Percentiles rank a stretch among this genome's conserved stretches.
These are phyloP conservation scores for Xylariaceae sp. DNA, from an alignment of 2,329 filamentous ascomycete species.

Conservation along the genomic window DNA sequence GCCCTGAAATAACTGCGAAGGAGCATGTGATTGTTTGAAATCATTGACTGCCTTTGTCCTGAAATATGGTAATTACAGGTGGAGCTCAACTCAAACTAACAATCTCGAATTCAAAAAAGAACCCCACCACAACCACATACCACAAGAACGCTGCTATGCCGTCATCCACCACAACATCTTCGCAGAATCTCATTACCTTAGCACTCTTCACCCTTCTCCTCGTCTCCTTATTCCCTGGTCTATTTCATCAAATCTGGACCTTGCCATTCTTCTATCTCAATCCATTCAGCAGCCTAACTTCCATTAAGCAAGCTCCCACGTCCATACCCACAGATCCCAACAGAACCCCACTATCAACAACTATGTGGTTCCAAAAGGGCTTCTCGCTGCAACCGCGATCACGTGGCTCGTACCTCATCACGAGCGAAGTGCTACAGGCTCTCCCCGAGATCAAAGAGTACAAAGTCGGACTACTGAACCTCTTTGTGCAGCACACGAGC, in stretches of 20 bases:
- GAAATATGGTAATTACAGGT: background rate
- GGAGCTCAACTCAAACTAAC: background rate
- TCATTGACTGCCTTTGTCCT: background rate
- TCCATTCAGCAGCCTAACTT: constrained; percentile 18
- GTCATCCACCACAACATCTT: constrained; percentile 34
- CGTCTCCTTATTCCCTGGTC: constrained; percentile 47
- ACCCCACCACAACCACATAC: constrained; percentile 26
- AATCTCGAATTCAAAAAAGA: constrained; percentile 11
- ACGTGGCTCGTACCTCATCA: constrained; percentile 87
- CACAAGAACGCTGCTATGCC: constrained; percentile 32
- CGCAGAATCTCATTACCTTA: constrained; percentile 39
- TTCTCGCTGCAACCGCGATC: constrained; percentile 73
- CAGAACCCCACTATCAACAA: constrained; percentile 30
- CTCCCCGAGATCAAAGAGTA: constrained; percentile 79
- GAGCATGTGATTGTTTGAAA: no score
- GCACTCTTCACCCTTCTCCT: constrained; percentile 47
- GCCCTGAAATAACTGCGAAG: no score
- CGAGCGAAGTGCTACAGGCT: constrained; percentile 64
- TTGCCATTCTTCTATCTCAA: constrained; percentile 42
- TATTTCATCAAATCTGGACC: constrained; percentile 51
- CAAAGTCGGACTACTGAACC: constrained; percentile 79
- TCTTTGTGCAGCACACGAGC: constrained; percentile 94
- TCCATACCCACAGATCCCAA: constrained; percentile 7
- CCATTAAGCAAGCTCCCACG: constrained; percentile 5
- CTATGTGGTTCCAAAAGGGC: constrained; percentile 80